These are phyloP conservation scores for Pichia sp. DNA, from an alignment of 1,139 yeast genomes.

Conservation along the genomic window DNA sequence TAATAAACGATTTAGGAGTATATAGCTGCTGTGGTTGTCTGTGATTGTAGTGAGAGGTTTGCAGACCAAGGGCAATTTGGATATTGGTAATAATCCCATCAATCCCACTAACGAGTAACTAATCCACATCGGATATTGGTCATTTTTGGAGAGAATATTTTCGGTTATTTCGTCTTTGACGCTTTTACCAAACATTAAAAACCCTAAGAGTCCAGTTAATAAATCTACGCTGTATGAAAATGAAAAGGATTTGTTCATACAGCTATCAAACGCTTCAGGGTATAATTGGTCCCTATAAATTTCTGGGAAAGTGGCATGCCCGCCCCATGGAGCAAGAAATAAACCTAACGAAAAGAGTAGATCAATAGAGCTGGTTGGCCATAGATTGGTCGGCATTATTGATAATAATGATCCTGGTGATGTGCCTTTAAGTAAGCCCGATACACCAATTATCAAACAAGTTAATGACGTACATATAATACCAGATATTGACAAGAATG, in stretches of 20 bases:
- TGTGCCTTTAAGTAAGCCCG: conserved; percentile 42
- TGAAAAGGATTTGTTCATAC: conserved; percentile 48
- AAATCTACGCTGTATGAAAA: conserved; percentile 67
- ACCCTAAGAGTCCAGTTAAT: conserved; percentile 73
- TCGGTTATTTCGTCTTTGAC: conserved; percentile 82
- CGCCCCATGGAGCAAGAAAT: conserved; percentile 56
- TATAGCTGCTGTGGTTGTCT: conserved; percentile 25
- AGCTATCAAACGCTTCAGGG: conserved; percentile 40
- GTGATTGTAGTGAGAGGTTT: conserved; percentile 76
- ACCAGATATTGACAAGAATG: conserved; percentile 68
- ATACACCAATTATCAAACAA: conserved; percentile 44
- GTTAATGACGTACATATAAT: conserved; percentile 63
- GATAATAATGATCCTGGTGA: conserved; percentile 41
- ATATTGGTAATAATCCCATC: conserved; percentile 76
- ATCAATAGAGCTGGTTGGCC: conserved; percentile 36
- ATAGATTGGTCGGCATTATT: conserved; percentile 31
- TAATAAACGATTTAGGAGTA: conserved; percentile 14
- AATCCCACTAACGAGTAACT: conserved; percentile 57
- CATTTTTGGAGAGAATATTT: conserved; percentile 49
- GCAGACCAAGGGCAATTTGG: conserved; percentile 82
- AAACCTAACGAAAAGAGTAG: conserved; percentile 45
- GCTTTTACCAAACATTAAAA: conserved; percentile 73
- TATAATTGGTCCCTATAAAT: conserved; percentile 48
- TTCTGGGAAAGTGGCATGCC: conserved; percentile 57
- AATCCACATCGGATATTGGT: conserved; percentile 66